Base-by-base conservation (phyloP, 441 rosid genomes). In the Melastoma candidum region DNA sequence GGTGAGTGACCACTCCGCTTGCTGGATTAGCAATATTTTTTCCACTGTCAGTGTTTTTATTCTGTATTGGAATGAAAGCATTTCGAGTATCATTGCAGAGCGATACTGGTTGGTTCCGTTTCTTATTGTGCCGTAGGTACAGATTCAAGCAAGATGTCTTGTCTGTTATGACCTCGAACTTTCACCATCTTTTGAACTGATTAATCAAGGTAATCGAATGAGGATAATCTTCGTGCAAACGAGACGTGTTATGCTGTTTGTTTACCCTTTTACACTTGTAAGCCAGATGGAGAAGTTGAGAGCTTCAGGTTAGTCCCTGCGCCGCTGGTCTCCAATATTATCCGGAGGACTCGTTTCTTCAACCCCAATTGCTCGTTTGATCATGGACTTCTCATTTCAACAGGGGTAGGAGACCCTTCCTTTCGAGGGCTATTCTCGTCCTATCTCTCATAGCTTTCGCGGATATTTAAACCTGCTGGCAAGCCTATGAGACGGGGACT, bases 281-380 rank as follows among this genome's bases (percentile, higher is more conserved):
- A 44, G 52, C 63, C 80, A 90, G 97, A 87, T 76, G 97, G 95
- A 73, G 95, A 90, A 64, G 97, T 84, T 48, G 95, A 84, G 69
- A 74, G 89, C 77, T 90, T 90, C 76, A 72, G 70, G 67, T 69
- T 87, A 82, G 66, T 90, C 51, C 82, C 83, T 3, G 85, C 77
- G 50, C n/a, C 68, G 9, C 69, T 78, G 68, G 87, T 78, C 53
- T 89, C 82, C 29, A 82, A 82, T 75, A 61, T 90, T 59, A 74
- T 81, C 24, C 49, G 68, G 59, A 70, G 82, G 74, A 82, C 94
- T 4, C 50, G 69, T 50, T 81, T 79, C 69, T 90, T 76, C 82
- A 90, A 90, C 75, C 71, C 84, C 3, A 90, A 86, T 58, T 86
- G 97, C 75, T 70, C 87, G 12, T 79, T 84, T 81, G 74, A 81